Evolutionary conservation across 1,284 basidiomycete species (phyloP).

Genomic region (Irpex lacteus): DNA sequence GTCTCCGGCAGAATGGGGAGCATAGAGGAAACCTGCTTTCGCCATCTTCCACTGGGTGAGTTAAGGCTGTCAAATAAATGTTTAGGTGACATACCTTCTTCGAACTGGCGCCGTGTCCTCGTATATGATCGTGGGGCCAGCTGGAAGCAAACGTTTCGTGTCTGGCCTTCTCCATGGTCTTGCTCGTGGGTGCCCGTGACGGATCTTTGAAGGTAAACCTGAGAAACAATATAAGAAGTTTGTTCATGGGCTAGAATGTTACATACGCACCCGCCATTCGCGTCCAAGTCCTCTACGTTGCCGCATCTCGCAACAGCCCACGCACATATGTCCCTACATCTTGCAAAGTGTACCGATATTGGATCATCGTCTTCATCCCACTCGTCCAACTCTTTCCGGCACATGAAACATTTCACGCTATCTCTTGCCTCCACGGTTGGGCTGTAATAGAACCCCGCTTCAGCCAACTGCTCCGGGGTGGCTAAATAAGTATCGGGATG

Average conservation of each 20-base stretch:
- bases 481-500: constrained; percentile 59
- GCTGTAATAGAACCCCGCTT: constrained; percentile 80
- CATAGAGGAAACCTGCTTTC: constrained; percentile 78
- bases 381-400: constrained; percentile 70
- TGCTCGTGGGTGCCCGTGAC: constrained; percentile 61
- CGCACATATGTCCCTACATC: constrained; percentile 59
- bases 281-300: constrained; percentile 51
- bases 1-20: constrained; percentile 58
- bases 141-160: constrained; percentile 60
- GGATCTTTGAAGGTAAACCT: constrained; percentile 43
- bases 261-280: constrained; percentile 49
- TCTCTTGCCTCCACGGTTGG: constrained; percentile 63
- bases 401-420: constrained; percentile 74
- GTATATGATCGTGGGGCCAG: constrained; percentile 71
- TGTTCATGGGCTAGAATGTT: neutral
- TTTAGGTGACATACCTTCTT: constrained; percentile 48
- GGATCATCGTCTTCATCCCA: constrained; percentile 84
- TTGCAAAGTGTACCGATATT: constrained; percentile 70
- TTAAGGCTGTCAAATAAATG: constrained; percentile 4
- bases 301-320: constrained; percentile 80
- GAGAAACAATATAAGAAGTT: neutral
- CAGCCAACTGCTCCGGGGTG: constrained; percentile 67
- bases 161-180: constrained; percentile 65
- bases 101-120: constrained; percentile 66
- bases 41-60: constrained; percentile 59